These are phyloP conservation scores for Ogataea polymorpha DNA, from an alignment of 805 yeast species.

Conservation along the genomic window DNA sequence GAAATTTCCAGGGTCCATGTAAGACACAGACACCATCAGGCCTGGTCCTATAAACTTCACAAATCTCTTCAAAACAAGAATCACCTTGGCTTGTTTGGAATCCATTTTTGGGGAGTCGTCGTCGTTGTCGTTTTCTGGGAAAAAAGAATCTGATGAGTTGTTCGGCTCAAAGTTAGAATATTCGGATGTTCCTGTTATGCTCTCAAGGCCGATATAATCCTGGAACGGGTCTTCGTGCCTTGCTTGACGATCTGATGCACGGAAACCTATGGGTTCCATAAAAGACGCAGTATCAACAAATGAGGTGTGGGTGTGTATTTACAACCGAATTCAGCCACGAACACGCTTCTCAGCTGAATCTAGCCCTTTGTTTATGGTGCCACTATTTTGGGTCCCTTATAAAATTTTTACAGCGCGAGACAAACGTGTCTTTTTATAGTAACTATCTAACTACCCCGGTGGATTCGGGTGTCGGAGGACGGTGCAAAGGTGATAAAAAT, in stretches of 20 bases:
- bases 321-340: too few relatives aligned
- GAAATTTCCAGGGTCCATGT: conserved; percentile 97
- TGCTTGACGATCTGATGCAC: background rate
- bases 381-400: background rate
- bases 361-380: background rate
- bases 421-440: background rate
- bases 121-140: conserved; percentile 1
- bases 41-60: conserved; percentile 81
- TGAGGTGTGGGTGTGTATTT: too few relatives aligned
- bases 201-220: background rate
- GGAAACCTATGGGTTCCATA: conserved; percentile 5
- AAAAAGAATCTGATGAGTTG: background rate
- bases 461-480: background rate
- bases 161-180: background rate
- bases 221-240: conserved; percentile 1
- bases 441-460: too few relatives aligned
- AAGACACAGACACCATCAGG: conserved; percentile 89
- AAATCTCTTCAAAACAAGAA: conserved; percentile 34
- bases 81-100: conserved; percentile 7
- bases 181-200: background rate
- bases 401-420: background rate
- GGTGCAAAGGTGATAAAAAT: conserved; percentile 1
- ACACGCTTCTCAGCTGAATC: background rate
- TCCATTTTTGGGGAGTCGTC: conserved; percentile 1
- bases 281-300: background rate